Base-by-base conservation (phyloP, 768 basidiomycete genomes). In the Chiua virens region DNA sequence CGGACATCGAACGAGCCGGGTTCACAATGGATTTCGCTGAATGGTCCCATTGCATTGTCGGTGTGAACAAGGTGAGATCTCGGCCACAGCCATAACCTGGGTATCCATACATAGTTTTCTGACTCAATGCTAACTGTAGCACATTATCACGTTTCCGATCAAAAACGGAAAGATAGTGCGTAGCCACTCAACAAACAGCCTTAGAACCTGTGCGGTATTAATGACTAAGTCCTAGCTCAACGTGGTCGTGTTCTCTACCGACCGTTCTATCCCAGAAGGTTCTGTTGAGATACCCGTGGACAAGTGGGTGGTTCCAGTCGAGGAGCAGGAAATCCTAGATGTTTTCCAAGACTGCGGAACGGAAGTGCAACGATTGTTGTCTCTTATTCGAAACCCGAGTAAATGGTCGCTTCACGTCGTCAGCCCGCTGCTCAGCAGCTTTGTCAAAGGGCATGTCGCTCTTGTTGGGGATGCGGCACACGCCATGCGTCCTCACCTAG, bases 391-490 rank as follows among this genome's bases (percentile, higher is more conserved):
- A 44, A 68, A 69, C 15, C 73, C 77, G 3, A 79, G 70, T 45
- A 79, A 75, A 63, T 83, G 81, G 82, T 71, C 63, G 27, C 75
- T 84, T 37, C 81, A 82, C 45, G 66, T 71, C 8, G 49, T 82
- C 20, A 58, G 74, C 43, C 80, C 78, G 1, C 75, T 75, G 6
- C 67, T 83, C 18, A 45, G 68, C 17, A 73, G 60, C 14, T 83
- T 71, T 55, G 69, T 77, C 25, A 71, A 67, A 21, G 75, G 73
- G 1, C 70, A 69, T n/a, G 67, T 80, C 9, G 80, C 75, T 4
- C 68, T 83, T 20, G 67, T 81, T 23, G 82, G 80, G 6, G 82
- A 84, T 60, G 76, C 82, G 17, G 82, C 82, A 9, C 82, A 84
- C 57, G 80, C 69, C 0, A 83, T 83, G 82, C 57, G 75, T 30